phyloP scores from a whole-genome alignment of 306 rosid genomes.

The Malus orientalis region DNA sequence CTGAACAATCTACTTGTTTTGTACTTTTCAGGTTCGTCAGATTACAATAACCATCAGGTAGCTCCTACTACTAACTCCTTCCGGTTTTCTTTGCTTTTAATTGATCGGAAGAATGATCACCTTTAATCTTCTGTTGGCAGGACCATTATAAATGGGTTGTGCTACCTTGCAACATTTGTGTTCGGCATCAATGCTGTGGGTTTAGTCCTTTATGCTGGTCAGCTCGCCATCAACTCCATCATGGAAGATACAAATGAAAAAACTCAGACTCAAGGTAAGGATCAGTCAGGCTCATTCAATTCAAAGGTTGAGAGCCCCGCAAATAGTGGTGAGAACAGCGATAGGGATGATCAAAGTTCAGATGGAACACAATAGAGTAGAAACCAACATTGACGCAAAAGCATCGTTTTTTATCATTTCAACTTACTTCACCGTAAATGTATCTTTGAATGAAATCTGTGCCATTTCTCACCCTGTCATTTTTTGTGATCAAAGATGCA shows the following conservation, averaged over 20 bases:
- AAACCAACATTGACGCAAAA: slow-evolving; percentile 20
- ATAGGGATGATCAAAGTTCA: slow-evolving; percentile 47
- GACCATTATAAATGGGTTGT: slow-evolving; percentile 78
- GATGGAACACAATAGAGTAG: slow-evolving; percentile 30
- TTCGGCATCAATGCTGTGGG: slow-evolving; percentile 77
- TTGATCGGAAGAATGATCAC: slow-evolving; percentile 12
- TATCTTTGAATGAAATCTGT: neutral
- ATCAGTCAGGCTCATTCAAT: slow-evolving; percentile 33
- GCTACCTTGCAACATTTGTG: slow-evolving; percentile 91
- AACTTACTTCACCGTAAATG: neutral
- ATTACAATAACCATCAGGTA: slow-evolving; percentile 86
- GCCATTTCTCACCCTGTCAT: neutral
- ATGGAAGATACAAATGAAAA: slow-evolving; percentile 36
- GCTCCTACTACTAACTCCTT: slow-evolving; percentile 13
- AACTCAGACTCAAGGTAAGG: slow-evolving; percentile 34
- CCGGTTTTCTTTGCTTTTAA: neutral
- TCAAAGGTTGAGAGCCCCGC: slow-evolving; percentile 32
- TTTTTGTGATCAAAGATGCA: neutral
- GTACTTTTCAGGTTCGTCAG: slow-evolving; percentile 72
- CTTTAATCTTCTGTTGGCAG: slow-evolving; percentile 34
- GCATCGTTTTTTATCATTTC: slow-evolving; percentile 1
- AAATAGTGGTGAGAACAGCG: slow-evolving; percentile 27
- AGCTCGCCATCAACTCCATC: slow-evolving; percentile 62
- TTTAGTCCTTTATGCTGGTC: slow-evolving; percentile 74
- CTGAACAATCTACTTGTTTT: slow-evolving; percentile 15